Evolutionary conservation across 805 yeast species (phyloP).

Genomic region (Teunomyces barrocoloradensis): DNA sequence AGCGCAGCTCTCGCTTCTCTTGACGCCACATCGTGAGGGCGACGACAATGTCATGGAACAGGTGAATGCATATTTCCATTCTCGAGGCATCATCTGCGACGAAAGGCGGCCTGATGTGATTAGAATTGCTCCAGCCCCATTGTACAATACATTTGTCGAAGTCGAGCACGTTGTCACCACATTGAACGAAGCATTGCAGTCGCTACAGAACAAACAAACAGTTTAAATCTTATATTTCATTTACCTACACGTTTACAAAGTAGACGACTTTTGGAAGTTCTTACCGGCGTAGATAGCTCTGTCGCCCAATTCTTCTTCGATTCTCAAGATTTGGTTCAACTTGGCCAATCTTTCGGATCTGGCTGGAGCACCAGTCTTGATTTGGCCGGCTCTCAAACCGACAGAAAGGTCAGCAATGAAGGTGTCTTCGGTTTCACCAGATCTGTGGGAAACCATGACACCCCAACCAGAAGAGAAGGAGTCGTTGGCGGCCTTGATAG

Average conservation of each 20-base stretch:
- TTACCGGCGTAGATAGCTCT: slow-evolving; percentile 95
- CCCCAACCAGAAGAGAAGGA: slow-evolving; percentile 98
- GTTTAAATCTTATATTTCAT: neutral
- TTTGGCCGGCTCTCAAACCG: slow-evolving; percentile 98
- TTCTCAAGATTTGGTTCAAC: slow-evolving; percentile 96
- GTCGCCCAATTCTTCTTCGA: slow-evolving; percentile 98
- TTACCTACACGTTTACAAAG: slow-evolving; percentile 28
- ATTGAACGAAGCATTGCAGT: slow-evolving; percentile 41
- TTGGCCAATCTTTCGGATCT: slow-evolving; percentile 99
- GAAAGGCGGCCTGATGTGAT: slow-evolving; percentile 91
- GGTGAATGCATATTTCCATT: slow-evolving; percentile 49
- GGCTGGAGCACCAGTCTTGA: slow-evolving; percentile 99
- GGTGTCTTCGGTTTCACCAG: slow-evolving; percentile 99
- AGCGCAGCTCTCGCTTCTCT: slow-evolving; percentile 75
- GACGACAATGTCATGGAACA: slow-evolving; percentile 56
- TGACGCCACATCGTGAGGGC: slow-evolving; percentile 42
- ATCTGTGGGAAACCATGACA: slow-evolving; percentile 99
- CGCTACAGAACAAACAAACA: neutral
- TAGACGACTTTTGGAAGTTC: slow-evolving; percentile 65
- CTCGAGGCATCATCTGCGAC: slow-evolving; percentile 73
- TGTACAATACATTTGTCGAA: slow-evolving; percentile 76
- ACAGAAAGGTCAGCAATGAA: slow-evolving; percentile 97
- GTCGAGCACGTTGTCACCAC: slow-evolving; percentile 45
- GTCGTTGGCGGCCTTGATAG: slow-evolving; percentile 94
- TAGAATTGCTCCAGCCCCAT: slow-evolving; percentile 81